Percentiles rank a stretch among this genome's conserved stretches.
These are phyloP conservation scores for Salix suchowensis DNA, from an alignment of 345 rosid species.

Conservation along the genomic window DNA sequence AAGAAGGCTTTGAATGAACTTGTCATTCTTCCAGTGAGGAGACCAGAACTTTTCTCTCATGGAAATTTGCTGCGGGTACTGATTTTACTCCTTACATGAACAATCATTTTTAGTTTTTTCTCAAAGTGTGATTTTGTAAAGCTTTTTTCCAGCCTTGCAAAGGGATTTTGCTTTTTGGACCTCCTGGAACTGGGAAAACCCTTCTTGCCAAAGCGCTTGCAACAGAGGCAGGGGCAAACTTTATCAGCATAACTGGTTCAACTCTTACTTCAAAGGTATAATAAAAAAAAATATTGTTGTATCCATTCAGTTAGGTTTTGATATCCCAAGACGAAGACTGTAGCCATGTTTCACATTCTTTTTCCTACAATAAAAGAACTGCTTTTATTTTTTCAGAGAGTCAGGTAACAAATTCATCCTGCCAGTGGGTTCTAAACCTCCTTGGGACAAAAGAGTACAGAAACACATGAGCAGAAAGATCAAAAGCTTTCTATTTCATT, in stretches of 20 bases:
- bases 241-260: constrained; percentile 96
- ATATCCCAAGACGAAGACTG: background rate
- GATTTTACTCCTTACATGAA: constrained; percentile 5
- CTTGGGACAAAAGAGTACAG: background rate
- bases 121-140: constrained; percentile 6
- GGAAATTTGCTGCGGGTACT: constrained; percentile 91
- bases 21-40: constrained; percentile 97
- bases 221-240: constrained; percentile 95
- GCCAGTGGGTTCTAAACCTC: background rate
- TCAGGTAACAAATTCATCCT: background rate
- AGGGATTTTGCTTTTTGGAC: constrained; percentile 97
- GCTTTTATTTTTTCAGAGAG: background rate
- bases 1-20: constrained; percentile 88
- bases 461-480: background rate
- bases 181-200: constrained; percentile 99
- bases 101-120: background rate
- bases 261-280: constrained; percentile 93
- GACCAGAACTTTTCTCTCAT: constrained; percentile 85
- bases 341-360: background rate
- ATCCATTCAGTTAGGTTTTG: background rate
- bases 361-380: background rate
- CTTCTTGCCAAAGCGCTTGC: constrained; percentile 96
- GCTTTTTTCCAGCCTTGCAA: constrained; percentile 74
- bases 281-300: background rate
- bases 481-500: background rate